phyloP scores from a whole-genome alignment of 164 flowering plant species.

The Platanus orientalis region DNA sequence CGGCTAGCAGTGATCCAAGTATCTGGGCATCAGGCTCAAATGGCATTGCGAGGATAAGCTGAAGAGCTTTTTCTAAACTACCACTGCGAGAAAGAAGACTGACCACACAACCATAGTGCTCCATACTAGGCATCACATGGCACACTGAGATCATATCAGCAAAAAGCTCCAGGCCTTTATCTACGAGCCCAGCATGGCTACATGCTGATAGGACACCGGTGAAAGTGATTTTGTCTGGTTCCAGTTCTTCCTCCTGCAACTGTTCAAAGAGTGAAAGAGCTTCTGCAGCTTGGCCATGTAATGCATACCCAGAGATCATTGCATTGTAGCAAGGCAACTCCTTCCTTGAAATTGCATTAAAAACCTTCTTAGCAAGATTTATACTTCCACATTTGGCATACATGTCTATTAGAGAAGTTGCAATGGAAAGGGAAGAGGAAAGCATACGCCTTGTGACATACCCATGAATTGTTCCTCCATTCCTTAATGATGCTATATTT shows the following conservation, averaged over 20 bases:
- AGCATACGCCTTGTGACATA: constrained; percentile 30
- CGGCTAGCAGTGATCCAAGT: constrained; percentile 41
- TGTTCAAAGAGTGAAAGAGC: constrained; percentile 39
- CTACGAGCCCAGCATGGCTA: constrained; percentile 48
- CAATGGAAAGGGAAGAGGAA: constrained; percentile 22
- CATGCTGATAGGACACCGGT: constrained; percentile 55
- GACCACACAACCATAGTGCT: constrained; percentile 60
- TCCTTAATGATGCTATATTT: constrained; percentile 25
- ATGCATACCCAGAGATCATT: constrained; percentile 53
- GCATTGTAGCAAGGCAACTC: constrained; percentile 55
- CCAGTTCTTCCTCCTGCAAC: constrained; percentile 28
- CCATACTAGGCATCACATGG: constrained; percentile 38
- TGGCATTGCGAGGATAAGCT: constrained; percentile 35
- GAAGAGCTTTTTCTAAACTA: constrained; percentile 39
- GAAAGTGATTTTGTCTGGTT: constrained; percentile 56
- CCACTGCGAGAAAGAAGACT: constrained; percentile 50
- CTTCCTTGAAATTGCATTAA: constrained; percentile 29
- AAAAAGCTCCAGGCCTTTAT: constrained; percentile 49
- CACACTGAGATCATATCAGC: constrained; percentile 30
- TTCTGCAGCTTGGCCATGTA: constrained; percentile 48
- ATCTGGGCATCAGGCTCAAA: constrained; percentile 46
- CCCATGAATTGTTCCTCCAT: constrained; percentile 58
- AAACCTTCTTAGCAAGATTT: constrained; percentile 37
- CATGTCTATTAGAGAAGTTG: constrained; percentile 57
- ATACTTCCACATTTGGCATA: constrained; percentile 67